Percentiles rank a stretch among this genome's conserved stretches.
Evolutionary conservation across 257 asterid species (phyloP).

Genomic region (Primulina huaijiensis): DNA sequence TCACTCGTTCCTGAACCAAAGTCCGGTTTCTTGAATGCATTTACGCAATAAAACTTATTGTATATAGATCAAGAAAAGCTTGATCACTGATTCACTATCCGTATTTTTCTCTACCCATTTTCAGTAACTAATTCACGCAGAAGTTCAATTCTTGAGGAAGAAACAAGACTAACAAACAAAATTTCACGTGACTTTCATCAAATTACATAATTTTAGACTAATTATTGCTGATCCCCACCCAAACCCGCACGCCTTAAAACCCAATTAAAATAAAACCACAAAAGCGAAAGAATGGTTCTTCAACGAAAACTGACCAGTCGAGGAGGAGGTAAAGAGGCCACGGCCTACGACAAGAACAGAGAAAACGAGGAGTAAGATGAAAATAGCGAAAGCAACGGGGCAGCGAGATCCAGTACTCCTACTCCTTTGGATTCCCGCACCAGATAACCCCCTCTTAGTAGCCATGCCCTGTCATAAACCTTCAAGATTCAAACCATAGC

Average conservation of each 20-base stretch:
- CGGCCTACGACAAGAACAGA: conserved; percentile 41
- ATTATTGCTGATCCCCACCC: neutral
- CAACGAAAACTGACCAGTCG: conserved; percentile 44
- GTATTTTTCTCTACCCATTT: too few relatives aligned
- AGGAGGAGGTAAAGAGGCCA: conserved; percentile 33
- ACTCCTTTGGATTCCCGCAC: conserved; percentile 29
- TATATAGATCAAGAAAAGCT: neutral
- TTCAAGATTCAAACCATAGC: neutral
- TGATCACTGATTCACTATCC: too few relatives aligned
- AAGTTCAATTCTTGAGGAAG: neutral
- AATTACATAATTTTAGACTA: neutral
- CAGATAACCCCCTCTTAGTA: conserved; percentile 35
- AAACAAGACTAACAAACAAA: too few relatives aligned
- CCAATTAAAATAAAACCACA: conserved; percentile 10
- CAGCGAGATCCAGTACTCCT: conserved; percentile 45
- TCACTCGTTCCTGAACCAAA: neutral
- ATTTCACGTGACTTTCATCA: neutral
- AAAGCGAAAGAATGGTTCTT: neutral
- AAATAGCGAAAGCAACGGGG: conserved; percentile 7
- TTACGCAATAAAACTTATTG: neutral
- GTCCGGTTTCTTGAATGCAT: neutral
- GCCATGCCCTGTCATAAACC: conserved; percentile 49
- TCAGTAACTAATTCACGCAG: conserved; percentile 5
- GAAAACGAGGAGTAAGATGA: conserved; percentile 28
- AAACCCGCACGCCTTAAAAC: neutral